Conservation (phyloP, 495 filamentous ascomycete species). For the Aspergillus ellipticus region DNA sequence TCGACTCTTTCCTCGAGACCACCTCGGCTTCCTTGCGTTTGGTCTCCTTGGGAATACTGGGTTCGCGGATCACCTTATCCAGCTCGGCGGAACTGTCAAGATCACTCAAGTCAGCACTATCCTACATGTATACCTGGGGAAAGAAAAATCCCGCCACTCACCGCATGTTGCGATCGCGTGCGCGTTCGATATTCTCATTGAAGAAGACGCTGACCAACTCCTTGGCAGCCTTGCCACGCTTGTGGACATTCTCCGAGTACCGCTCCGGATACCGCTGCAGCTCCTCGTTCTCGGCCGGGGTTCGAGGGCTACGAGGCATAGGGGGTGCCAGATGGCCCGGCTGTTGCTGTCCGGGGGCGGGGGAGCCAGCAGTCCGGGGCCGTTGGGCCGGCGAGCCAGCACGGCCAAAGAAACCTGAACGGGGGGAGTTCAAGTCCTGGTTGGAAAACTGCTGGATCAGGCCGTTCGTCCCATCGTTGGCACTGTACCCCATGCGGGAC, state of each 20-base stretch:
- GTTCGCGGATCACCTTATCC: conserved; percentile 73
- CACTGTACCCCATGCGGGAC: conserved; percentile 41
- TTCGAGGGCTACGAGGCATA: conserved; percentile 51
- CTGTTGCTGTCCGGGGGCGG: conserved; percentile 56
- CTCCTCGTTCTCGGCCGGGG: conserved; percentile 43
- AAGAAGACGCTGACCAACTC: conserved; percentile 82
- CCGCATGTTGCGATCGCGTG: conserved; percentile 88
- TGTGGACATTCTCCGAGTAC: conserved; percentile 75
- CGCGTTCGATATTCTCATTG: conserved; percentile 90
- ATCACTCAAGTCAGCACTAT: neutral
- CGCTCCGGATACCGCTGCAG: conserved; percentile 71
- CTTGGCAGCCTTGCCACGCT: conserved; percentile 61
- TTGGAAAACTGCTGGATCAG: conserved; percentile 95
- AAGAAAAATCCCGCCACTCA: conserved; percentile 34
- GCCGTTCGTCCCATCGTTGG: conserved; percentile 67
- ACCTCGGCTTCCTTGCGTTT: conserved; percentile 75
- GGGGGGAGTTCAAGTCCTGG: conserved; percentile 79
- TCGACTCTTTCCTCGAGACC: conserved; percentile 77
- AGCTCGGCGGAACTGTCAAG: conserved; percentile 75
- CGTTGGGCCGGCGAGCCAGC: conserved; percentile 69
- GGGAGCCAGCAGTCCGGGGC: conserved; percentile 68
- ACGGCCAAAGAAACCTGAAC: conserved; percentile 65
- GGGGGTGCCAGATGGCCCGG: conserved; percentile 61
- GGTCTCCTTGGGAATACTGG: conserved; percentile 65
- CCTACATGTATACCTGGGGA: conserved; percentile 4